A percentile compares a stretch with the other conserved stretches of the same genome.
Conservation (phyloP, 805 yeast species). For the Saccharomycopsis javanensis region DNA sequence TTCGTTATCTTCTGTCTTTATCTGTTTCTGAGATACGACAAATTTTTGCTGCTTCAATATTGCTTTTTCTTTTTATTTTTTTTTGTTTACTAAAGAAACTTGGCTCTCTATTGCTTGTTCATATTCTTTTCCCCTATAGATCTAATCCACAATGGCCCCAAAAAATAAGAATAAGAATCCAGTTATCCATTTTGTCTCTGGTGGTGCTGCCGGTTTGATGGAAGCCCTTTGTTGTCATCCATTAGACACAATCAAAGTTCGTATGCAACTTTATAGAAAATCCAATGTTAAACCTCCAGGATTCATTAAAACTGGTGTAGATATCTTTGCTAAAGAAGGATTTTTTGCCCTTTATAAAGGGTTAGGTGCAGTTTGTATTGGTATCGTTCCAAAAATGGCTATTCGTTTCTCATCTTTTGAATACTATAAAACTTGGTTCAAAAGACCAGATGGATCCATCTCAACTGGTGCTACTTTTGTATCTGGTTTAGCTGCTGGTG, state of each 20-base stretch:
- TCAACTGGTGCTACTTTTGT: constrained; percentile 68
- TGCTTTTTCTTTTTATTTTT: too few relatives aligned
- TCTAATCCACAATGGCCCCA: constrained; percentile 6
- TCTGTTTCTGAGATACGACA: too few relatives aligned
- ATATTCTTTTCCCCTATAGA: neutral
- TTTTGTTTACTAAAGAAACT: too few relatives aligned
- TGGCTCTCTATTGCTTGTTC: neutral
- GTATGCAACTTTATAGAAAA: constrained; percentile 86
- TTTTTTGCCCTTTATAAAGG: constrained; percentile 87
- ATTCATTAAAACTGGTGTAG: constrained; percentile 69
- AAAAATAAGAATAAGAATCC: constrained; percentile 29
- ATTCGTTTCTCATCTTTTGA: constrained; percentile 92
- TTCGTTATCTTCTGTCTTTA: neutral
- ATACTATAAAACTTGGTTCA: constrained; percentile 63
- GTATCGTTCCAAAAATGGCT: constrained; percentile 98
- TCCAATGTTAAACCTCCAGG: constrained; percentile 64
- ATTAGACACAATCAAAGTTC: constrained; percentile 92
- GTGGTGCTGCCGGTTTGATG: constrained; percentile 94
- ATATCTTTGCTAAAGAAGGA: constrained; percentile 72
- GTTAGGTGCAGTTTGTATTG: constrained; percentile 92
- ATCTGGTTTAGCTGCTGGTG: constrained; percentile 96
- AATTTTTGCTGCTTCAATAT: too few relatives aligned
- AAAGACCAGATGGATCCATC: constrained; percentile 53
- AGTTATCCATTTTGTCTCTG: constrained; percentile 70
- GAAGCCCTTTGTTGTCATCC: constrained; percentile 99